Evolutionary conservation across 164 flowering plant species (phyloP), one percentile per base, ranked within the genome.

Genomic region (Vitis riparia): DNA sequence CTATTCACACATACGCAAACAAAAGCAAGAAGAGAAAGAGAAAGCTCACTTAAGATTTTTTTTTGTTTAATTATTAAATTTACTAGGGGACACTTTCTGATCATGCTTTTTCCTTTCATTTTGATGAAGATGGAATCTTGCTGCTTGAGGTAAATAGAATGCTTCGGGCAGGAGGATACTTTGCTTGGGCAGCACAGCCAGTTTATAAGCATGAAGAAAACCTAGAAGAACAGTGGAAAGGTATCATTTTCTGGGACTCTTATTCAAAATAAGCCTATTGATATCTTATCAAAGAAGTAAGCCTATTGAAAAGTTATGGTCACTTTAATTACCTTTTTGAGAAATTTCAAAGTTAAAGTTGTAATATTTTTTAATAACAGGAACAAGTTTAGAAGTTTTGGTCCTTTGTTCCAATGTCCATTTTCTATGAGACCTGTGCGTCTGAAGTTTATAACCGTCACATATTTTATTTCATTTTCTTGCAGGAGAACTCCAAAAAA

Each of bases 141-240:
- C 92, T 93, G 66, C 91, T 93, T 66, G 97, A 93, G 82, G 88
- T 88, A 68, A 84, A 93, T 73, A 86, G 98, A 76, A 75, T 93
- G 90, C 92, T 93, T 12, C 76, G 92, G 63, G 88, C 88, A 37
- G 98, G 98, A 73, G 94, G 97, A 66, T 93, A 87, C 76, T 91
- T 93, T 80, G 89, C 81, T 73, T 93, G 98, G 98, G 97, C 98
- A 17, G 94, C 98, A 61, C 94, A 91, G 64, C 94, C 98, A 63
- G 97, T 91, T 69, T 89, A 91, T 76, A 91, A 93, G 79, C 91
- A 89, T 75, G 95, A 92, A 71, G 83, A 76, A 61, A 77, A 70
- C 59, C 78, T 87, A 23, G 87, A 84, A 79, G 91, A 87, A 78
- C 97, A 88, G 77, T 89, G 97, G 97, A 77, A 82, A 83, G 97